A percentile compares a stretch with the other conserved stretches of the same genome.
These are phyloP conservation scores for Carpinus fangiana DNA, from an alignment of 306 rosid species.

Conservation along the genomic window DNA sequence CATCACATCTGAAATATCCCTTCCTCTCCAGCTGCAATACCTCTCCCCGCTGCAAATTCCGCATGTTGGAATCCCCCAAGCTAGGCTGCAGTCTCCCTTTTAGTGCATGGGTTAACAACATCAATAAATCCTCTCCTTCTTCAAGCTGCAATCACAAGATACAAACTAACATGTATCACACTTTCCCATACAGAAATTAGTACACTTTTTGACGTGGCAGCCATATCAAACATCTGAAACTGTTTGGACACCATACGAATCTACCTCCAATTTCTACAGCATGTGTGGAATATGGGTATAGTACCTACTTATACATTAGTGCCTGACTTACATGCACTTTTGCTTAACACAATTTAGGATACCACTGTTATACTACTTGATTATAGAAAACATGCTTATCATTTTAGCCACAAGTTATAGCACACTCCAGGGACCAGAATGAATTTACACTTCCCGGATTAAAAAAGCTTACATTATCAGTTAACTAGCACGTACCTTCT, in stretches of 20 bases:
- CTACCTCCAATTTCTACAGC: not conserved
- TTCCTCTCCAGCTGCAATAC: constrained; percentile 90
- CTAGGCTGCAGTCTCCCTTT: constrained; percentile 69
- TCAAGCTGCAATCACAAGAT: constrained; percentile 68
- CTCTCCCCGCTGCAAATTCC: constrained; percentile 74
- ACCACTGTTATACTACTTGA: not conserved
- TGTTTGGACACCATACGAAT: not conserved
- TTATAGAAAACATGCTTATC: not conserved
- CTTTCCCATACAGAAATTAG: not conserved
- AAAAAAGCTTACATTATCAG: constrained; percentile 1
- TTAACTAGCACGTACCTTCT: constrained; percentile 63
- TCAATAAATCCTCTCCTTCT: constrained; percentile 79
- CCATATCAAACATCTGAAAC: not conserved
- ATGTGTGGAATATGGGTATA: not conserved
- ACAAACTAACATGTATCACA: not conserved
- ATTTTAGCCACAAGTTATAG: not conserved
- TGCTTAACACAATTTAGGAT: not conserved
- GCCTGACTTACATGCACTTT: not conserved
- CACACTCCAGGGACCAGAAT: not conserved
- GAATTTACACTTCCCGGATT: not conserved
- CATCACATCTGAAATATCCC: constrained; percentile 90
- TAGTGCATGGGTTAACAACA: constrained; percentile 78
- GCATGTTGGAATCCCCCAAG: constrained; percentile 85
- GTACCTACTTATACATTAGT: not conserved
- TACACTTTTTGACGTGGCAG: not conserved